Conservation (phyloP, 768 basidiomycete genomes). For the Amanita muscaria region DNA sequence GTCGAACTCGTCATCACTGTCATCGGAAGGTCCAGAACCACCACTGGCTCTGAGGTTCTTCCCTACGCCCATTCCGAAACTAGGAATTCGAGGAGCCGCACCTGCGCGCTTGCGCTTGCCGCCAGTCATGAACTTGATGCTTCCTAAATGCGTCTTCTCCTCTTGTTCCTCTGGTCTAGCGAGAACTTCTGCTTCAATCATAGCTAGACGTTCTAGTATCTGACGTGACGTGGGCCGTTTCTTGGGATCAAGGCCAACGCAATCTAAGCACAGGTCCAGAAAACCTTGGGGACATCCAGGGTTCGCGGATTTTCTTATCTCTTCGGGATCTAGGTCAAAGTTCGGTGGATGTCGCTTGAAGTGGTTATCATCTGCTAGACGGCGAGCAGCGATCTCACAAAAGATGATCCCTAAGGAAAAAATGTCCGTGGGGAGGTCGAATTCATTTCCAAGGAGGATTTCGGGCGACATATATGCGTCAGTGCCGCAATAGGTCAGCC, state of each 20-base stretch:
- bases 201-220: conserved; percentile 70
- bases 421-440: conserved; percentile 89
- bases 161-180: conserved; percentile 52
- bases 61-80: conserved; percentile 69
- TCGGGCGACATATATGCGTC: conserved; percentile 98
- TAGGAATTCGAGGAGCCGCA: conserved; percentile 70
- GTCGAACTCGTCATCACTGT: conserved; percentile 62
- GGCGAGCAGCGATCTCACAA: conserved; percentile 81
- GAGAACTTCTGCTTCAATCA: conserved; percentile 80
- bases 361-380: conserved; percentile 73
- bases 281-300: conserved; percentile 75
- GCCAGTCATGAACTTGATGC: conserved; percentile 73
- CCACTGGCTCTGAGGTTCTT: conserved; percentile 39
- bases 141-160: conserved; percentile 67
- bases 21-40: conserved; percentile 34
- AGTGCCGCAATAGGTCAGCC: conserved; percentile 82
- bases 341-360: conserved; percentile 73
- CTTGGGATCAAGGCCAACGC: conserved; percentile 55
- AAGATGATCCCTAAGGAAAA: conserved; percentile 92
- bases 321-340: conserved; percentile 69
- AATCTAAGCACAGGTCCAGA: conserved; percentile 69
- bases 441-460: conserved; percentile 84
- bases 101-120: conserved; percentile 54
- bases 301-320: conserved; percentile 60
- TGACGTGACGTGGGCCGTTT: conserved; percentile 67